Base-by-base conservation (phyloP, 495 filamentous ascomycete species). In the Sabuloglossum arenarium region DNA sequence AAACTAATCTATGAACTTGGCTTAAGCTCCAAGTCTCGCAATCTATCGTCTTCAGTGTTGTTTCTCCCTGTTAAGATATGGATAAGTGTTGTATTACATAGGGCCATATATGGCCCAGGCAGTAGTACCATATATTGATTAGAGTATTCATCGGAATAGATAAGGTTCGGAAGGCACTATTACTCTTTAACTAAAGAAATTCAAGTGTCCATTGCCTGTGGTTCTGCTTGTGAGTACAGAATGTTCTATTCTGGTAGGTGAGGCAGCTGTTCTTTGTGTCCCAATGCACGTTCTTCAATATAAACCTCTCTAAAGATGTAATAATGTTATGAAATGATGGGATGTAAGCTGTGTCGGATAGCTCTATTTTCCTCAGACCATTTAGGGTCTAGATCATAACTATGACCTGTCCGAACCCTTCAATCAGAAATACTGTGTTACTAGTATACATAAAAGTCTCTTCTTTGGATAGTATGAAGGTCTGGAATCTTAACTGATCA, bases 1-100 rank as follows among this genome's bases (percentile, higher is more conserved):
- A 57, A 55, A 57, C 27, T 3, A 55, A 6, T 23, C 55, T 5
- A 8, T 57, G 14, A 11, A 42, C 56, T 42, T 57, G 6, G 27
- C 24, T 24, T 8, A 53, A 29, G 51, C 27, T 23, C 6, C 51
- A 53, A 14, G 27, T 53, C 51, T 53, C 19, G 16, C 51, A 53
- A 19, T 23, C 16, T 6, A n/a, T 53, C 16, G 27, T 24, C n/a
- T 31, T 29, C 3, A 21, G 27, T 12, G 5, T 14, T 25, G 6
- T 24, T 31, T 53, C 16, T 3, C 25, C 23, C 8, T 31, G 6
- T 16, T 53, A 5, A 3, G 16, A 3, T 24, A 5, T 6, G 16
- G 19, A 8, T 12, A 53, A 21, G 8, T 53, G n/a, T 8, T 23
- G 16, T 21, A 53, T 10, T 23, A 21, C 27, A 3, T 53, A 6